Evolutionary conservation across 352 stramenopile genomes (phyloP).

Genomic region (Blastocystis hominis): DNA sequence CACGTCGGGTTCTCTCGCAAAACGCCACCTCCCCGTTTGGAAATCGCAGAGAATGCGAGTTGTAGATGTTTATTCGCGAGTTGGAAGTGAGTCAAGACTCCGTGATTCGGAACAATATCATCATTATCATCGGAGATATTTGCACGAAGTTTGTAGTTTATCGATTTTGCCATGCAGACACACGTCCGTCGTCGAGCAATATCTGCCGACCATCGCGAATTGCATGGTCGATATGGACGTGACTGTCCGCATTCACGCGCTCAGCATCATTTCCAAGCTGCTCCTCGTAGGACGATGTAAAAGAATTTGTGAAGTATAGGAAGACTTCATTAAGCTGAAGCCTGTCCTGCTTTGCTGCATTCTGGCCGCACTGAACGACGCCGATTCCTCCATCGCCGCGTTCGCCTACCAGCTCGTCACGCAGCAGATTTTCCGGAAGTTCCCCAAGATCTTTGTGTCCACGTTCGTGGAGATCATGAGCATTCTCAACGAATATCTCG

Average conservation of each 20-base stretch:
- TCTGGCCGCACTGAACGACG: neutral
- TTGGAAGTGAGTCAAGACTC: conserved; percentile 6
- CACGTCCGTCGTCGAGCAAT: conserved; percentile 32
- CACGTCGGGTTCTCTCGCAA: neutral
- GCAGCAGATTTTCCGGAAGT: conserved; percentile 28
- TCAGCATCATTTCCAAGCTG: conserved; percentile 42
- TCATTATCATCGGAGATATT: conserved; percentile 51
- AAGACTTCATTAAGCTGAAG: conserved; percentile 54
- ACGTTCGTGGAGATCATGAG: conserved; percentile 55
- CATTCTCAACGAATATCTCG: conserved; percentile 36
- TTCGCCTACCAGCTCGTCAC: conserved; percentile 49
- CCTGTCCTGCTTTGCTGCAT: conserved; percentile 19
- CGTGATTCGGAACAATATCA: conserved; percentile 50
- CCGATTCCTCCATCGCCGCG: neutral
- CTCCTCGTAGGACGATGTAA: neutral
- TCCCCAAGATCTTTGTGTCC: conserved; percentile 37
- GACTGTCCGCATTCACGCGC: conserved; percentile 25
- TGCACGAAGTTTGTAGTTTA: conserved; percentile 9
- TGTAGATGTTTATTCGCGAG: conserved; percentile 48
- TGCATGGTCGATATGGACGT: conserved; percentile 38
- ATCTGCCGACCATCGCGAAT: conserved; percentile 40
- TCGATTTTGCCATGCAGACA: neutral
- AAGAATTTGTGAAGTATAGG: neutral
- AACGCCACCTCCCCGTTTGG: conserved; percentile 6
- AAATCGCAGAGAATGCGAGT: neutral